Percentiles rank a stretch among this genome's conserved stretches.
phyloP scores from a whole-genome alignment of 1,284 basidiomycete genomes.

The Athelia psychrophila region DNA sequence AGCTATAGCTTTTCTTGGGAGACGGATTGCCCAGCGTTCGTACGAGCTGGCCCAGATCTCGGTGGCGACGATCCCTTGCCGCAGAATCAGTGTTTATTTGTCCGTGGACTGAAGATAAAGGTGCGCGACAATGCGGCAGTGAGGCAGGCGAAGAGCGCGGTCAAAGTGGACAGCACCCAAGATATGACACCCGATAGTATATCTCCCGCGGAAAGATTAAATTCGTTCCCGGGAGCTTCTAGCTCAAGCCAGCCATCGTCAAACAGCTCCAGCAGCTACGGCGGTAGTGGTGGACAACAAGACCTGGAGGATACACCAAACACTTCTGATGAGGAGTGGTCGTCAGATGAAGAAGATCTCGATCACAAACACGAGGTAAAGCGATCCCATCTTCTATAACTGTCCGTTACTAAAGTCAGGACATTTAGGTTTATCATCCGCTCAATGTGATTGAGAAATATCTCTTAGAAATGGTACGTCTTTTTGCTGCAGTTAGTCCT shows the following conservation, averaged over 20 bases:
- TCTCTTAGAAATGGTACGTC: not conserved
- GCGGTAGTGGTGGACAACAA: not conserved
- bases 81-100: constrained; percentile 1
- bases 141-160: not conserved
- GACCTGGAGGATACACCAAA: not conserved
- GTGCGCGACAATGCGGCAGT: not conserved
- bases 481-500: too few species aligned
- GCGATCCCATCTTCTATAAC: not conserved
- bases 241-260: not conserved
- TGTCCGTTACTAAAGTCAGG: not conserved
- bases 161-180: not conserved
- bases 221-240: not conserved
- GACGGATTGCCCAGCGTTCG: not conserved
- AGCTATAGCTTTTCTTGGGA: not conserved
- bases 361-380: not conserved
- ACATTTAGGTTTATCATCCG: constrained; percentile 1
- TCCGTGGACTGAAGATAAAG: not conserved
- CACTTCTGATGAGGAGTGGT: not conserved
- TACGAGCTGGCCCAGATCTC: not conserved
- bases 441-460: not conserved
- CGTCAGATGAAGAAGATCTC: not conserved
- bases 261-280: not conserved
- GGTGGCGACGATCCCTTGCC: not conserved
- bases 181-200: not conserved
- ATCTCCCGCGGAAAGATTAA: not conserved